These are phyloP conservation scores for Linum trigynum DNA, from an alignment of 345 rosid species.

Conservation along the genomic window DNA sequence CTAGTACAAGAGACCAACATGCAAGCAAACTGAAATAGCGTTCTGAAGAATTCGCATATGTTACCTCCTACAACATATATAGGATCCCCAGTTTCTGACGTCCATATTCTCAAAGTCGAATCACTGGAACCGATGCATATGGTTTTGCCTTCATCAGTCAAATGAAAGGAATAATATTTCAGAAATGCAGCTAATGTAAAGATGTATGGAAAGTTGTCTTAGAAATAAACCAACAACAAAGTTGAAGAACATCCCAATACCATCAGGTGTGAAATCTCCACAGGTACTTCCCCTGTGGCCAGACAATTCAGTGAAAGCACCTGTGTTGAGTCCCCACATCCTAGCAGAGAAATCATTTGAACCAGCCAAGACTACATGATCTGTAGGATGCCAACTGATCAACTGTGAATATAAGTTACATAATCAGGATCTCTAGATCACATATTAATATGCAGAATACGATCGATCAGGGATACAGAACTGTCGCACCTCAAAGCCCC, in stretches of 20 bases:
- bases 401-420: slow-evolving; percentile 41
- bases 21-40: neutral
- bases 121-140: slow-evolving; percentile 91
- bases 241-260: slow-evolving; percentile 31
- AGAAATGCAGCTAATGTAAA: neutral
- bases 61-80: slow-evolving; percentile 66
- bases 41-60: neutral
- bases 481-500: slow-evolving; percentile 59
- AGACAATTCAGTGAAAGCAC: slow-evolving; percentile 52
- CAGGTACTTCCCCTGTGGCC: slow-evolving; percentile 73
- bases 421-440: neutral
- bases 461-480: neutral
- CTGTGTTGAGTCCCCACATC: slow-evolving; percentile 97
- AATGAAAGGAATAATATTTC: slow-evolving; percentile 4
- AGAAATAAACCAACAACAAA: neutral
- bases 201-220: too few species aligned
- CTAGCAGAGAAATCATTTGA: slow-evolving; percentile 66
- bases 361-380: slow-evolving; percentile 76
- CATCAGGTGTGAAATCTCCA: slow-evolving; percentile 94
- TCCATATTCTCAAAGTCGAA: slow-evolving; percentile 81
- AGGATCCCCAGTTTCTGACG: slow-evolving; percentile 67
- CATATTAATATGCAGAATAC: neutral
- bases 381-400: slow-evolving; percentile 95
- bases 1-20: too few species aligned
- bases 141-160: slow-evolving; percentile 52